Evolutionary conservation across 129 eudicot species (phyloP), one percentile per base, ranked within the genome.

Genomic region (Tagetes patula): DNA sequence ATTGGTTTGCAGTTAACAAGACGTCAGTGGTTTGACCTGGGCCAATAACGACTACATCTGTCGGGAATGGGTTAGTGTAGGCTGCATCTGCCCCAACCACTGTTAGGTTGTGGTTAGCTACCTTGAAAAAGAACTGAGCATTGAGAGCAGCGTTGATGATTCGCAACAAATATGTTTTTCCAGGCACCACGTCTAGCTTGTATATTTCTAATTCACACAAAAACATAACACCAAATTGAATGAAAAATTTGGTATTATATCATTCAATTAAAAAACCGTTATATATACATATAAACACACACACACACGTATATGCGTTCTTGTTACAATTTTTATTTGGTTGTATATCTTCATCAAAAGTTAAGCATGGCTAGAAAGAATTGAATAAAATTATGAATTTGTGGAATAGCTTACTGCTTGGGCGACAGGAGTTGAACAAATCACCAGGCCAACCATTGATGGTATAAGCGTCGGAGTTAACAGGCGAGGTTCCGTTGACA

Each of bases 71-170:
- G 43, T 77, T 67, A 0, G 88, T 86, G 84, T 92, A 92, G 46
- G 87, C 40, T 0, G 97, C 97, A 62, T 92, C 97, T 0, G 69
- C 85, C 1, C 92, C 96, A 0, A 92, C 96, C 0, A 92, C 94
- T 1, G 85, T 89, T 70, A 92, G 1, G 11, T 39, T 82, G 72
- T 92, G 97, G 66, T 82, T 76, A 2, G 96, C 97, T 55, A 92
- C 78, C 80, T 85, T 89, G 87, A 89, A 92, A 64, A 92, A 92
- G 58, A 85, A 77, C 20, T 85, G 89, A 38, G 53, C 72, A 73
- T 92, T 85, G 86, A 92, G 91, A 7, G 97, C 96, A 75, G 91
- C 91, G 75, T 89, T 92, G 97, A 91, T 83, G 4, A 91, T 75
- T 33, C 97, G 85, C 4, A 91, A 49, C 31, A 91, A 84, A 71